phyloP scores from a whole-genome alignment of 2,329 filamentous ascomycete species.

The Aspergillus sp. region DNA sequence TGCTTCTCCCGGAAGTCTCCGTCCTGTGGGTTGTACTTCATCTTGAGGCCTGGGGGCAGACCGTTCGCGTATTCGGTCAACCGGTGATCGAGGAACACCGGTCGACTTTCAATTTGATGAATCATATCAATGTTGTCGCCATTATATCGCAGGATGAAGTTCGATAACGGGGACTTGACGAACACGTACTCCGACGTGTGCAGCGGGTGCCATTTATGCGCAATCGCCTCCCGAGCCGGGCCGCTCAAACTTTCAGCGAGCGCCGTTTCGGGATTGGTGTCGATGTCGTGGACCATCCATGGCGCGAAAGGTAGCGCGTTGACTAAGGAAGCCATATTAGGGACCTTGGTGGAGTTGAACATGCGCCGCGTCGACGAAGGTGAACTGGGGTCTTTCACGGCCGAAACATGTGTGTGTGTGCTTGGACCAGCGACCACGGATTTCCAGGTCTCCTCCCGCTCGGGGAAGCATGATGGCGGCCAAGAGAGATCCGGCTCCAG shows the following conservation, averaged over 20 bases:
- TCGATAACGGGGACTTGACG: conserved; percentile 27
- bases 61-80: conserved; percentile 21
- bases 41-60: conserved; percentile 16
- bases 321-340: conserved; percentile 26
- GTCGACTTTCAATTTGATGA: conserved; percentile 19
- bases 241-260: conserved; percentile 15
- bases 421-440: neutral
- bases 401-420: neutral
- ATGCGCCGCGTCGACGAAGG: conserved; percentile 23
- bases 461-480: conserved; percentile 11
- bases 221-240: conserved; percentile 19
- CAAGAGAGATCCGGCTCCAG: conserved; percentile 39
- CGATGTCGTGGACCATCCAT: conserved; percentile 17
- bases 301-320: conserved; percentile 25
- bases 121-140: conserved; percentile 18
- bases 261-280: conserved; percentile 8
- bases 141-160: conserved; percentile 10
- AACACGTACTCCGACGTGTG: conserved; percentile 32
- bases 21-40: conserved; percentile 2
- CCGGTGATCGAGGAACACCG: conserved; percentile 24
- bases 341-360: conserved; percentile 33
- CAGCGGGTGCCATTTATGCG: conserved; percentile 32
- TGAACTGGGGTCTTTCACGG: neutral
- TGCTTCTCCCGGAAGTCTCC: conserved; percentile 2
- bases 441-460: neutral